Conservation (phyloP, 2,329 filamentous ascomycete genomes). For the Stromatinia cepivora region DNA sequence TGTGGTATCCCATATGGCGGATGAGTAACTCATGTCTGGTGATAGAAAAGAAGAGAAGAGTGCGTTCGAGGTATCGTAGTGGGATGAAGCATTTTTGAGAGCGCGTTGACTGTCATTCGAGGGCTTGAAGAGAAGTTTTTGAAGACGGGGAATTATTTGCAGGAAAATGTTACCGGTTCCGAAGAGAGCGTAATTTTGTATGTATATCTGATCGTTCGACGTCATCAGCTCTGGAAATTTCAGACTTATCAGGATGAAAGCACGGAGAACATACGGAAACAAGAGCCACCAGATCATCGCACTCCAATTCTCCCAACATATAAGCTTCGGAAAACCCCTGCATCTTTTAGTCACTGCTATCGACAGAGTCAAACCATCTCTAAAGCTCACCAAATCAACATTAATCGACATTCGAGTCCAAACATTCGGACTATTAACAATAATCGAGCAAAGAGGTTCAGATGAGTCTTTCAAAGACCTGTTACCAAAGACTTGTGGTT, state of each 20-base stretch:
- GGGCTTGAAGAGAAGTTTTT: slow-evolving; percentile 36
- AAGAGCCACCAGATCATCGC: slow-evolving; percentile 55
- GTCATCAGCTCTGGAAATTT: not conserved
- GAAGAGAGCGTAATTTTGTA: slow-evolving; percentile 12
- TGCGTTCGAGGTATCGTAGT: slow-evolving; percentile 72
- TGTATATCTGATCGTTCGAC: slow-evolving; percentile 1
- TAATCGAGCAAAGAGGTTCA: not conserved
- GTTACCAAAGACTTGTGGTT: not conserved
- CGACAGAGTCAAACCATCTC: not conserved
- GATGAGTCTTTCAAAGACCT: not conserved
- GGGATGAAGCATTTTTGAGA: slow-evolving; percentile 64
- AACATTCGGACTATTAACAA: not conserved
- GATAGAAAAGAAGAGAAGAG: slow-evolving; percentile 72
- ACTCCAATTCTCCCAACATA: slow-evolving; percentile 68
- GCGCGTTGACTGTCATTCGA: slow-evolving; percentile 56
- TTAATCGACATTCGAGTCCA: slow-evolving; percentile 18
- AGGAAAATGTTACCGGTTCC: not conserved
- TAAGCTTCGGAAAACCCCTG: slow-evolving; percentile 48
- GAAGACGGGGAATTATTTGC: slow-evolving; percentile 14
- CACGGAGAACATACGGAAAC: slow-evolving; percentile 11
- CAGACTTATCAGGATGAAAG: not conserved
- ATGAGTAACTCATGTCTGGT: slow-evolving; percentile 71
- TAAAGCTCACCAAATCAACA: slow-evolving; percentile 1
- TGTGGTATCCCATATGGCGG: slow-evolving; percentile 56
- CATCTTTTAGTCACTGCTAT: not conserved